Percentiles rank a stretch among this genome's conserved stretches.
Evolutionary conservation across 495 filamentous ascomycete genomes (phyloP).

Genomic region (Neurospora sp.): DNA sequence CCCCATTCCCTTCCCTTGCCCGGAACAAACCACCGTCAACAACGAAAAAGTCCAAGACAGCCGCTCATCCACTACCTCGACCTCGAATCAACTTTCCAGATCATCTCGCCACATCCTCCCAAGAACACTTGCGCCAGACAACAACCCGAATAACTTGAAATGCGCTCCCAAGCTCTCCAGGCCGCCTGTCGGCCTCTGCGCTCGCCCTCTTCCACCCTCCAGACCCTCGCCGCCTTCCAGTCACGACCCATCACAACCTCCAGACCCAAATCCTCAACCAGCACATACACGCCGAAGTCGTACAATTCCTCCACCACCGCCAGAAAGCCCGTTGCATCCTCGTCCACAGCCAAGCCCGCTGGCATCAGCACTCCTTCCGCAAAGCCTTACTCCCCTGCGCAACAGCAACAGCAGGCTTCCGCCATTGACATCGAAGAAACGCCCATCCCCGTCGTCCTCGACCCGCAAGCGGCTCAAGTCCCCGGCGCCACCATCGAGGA

Average conservation of each 20-base stretch:
- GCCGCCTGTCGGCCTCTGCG: constrained; percentile 9
- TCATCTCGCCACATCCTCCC: neutral
- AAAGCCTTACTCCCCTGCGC: neutral
- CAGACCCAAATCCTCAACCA: neutral
- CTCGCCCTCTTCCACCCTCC: constrained; percentile 4
- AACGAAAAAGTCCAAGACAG: neutral
- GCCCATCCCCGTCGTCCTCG: constrained; percentile 3
- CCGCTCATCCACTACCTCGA: neutral
- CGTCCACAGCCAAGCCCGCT: neutral
- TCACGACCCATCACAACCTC: neutral
- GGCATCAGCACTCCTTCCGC: neutral
- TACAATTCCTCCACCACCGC: neutral
- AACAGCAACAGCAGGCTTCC: neutral
- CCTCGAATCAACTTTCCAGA: neutral
- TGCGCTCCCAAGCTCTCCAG: constrained; percentile 19
- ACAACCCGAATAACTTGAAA: constrained; percentile 1
- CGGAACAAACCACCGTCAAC: neutral
- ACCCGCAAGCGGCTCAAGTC: constrained; percentile 22
- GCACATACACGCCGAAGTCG: neutral
- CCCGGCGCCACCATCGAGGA: constrained; percentile 23
- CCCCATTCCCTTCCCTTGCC: neutral
- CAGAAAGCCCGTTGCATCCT: neutral
- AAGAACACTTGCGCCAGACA: neutral
- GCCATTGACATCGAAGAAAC: neutral
- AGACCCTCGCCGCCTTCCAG: neutral